Base-by-base conservation (phyloP, 345 rosid genomes). In the Ricinus communis region DNA sequence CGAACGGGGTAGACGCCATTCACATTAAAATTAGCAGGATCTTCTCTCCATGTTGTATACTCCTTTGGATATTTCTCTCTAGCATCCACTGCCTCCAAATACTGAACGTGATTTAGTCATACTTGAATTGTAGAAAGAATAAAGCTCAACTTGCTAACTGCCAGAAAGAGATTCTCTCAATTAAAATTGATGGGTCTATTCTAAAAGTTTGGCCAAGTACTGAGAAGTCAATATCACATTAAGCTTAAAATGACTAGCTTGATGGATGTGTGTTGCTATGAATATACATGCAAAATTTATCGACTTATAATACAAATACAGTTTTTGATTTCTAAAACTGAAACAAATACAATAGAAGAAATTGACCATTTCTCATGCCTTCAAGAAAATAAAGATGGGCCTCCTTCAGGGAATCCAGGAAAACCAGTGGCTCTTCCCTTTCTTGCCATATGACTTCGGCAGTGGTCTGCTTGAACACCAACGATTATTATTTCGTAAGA, bases 331-430 rank as follows among this genome's bases (percentile, higher is more conserved):
- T n/a, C n/a, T n/a, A n/a, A n/a, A n/a, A n/a, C n/a, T n/a, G n/a
- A 18, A 64, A 50, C 43, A 65, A 70, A 55, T 47, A 36, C 38
- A 24, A 33, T 31, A 56, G 65, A n/a, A 56, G 33, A 9, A 66
- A 80, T 86, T 62, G 85, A 84, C 90, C 90, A 82, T 84, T 88
- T 88, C 66, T 88, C 88, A 88, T 84, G 82, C 92, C 92, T 81
- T 88, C 90, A 31, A 88, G 92, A 76, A 38, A 84, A 45, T 75
- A 86, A 16, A 88, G 75, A 80, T 86, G 92, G 52, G 85, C 88
- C 72, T 88, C 86, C 80, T 84, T 84, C 81, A 86, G 58, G 36
- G 87, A 88, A 78, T 88, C 90, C 1, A 88, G 90, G 73, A 82
- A 88, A 72, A 82, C 83, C 69, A 88, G 15, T 30, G 84, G 87